These are phyloP conservation scores for Cladobotryum protrusum DNA, from an alignment of 2,329 filamentous ascomycete genomes.

Conservation along the genomic window DNA sequence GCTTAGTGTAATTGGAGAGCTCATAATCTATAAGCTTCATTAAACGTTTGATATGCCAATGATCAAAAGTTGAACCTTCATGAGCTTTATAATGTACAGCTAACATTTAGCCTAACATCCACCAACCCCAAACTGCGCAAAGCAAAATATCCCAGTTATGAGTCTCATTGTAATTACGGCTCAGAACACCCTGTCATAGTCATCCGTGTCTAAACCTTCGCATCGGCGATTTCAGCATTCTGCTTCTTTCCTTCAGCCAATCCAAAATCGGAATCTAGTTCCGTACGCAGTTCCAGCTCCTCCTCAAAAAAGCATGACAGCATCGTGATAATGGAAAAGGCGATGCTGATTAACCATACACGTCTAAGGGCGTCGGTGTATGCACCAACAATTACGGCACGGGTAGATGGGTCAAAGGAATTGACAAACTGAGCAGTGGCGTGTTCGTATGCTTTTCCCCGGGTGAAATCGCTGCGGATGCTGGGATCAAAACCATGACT, in stretches of 20 bases:
- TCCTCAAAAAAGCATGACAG: constrained; percentile 2
- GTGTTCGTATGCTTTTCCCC: constrained; percentile 27
- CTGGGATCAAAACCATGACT: constrained; percentile 7
- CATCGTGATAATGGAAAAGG: neutral
- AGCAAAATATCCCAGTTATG: too few relatives aligned
- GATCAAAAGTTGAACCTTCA: too few relatives aligned
- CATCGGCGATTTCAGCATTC: neutral
- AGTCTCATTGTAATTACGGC: too few relatives aligned
- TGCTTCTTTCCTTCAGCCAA: neutral
- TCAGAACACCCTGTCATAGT: too few relatives aligned
- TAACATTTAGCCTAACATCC: too few relatives aligned
- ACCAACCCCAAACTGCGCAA: too few relatives aligned
- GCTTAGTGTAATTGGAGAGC: too few relatives aligned
- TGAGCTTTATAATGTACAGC: too few relatives aligned
- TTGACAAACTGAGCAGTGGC: constrained; percentile 31
- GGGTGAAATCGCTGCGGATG: constrained; percentile 9
- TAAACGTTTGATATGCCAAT: too few relatives aligned
- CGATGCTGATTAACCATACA: constrained; percentile 5
- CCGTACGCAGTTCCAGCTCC: constrained; percentile 4
- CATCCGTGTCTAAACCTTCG: too few relatives aligned
- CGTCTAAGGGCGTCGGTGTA: constrained; percentile 1
- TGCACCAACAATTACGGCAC: neutral
- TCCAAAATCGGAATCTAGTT: neutral
- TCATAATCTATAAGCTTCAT: too few relatives aligned
- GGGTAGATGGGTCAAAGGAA: constrained; percentile 14